Evolutionary conservation across 2,329 filamentous ascomycete genomes (phyloP).

Genomic region (Fusarium tanahbumbuense): DNA sequence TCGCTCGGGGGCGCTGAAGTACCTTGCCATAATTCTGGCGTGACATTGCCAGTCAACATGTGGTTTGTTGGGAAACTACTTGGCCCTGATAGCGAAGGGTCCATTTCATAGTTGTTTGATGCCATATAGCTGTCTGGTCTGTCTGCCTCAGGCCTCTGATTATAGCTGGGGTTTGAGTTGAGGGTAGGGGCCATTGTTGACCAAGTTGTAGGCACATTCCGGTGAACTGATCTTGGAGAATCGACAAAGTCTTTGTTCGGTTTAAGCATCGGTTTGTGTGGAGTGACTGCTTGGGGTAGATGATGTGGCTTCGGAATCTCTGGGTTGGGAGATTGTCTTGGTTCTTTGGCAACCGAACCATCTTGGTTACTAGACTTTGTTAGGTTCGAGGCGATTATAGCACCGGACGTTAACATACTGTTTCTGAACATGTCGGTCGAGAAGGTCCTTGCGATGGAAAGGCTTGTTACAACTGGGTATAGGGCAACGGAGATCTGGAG

Average conservation of each 20-base stretch:
- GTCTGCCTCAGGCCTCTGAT: slow-evolving; percentile 24
- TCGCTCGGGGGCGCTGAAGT: slow-evolving; percentile 59
- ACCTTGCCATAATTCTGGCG: slow-evolving; percentile 50
- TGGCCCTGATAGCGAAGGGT: slow-evolving; percentile 30
- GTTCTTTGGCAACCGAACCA: not conserved
- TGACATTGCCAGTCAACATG: slow-evolving; percentile 38
- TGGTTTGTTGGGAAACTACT: slow-evolving; percentile 32
- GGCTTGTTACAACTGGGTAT: slow-evolving; percentile 66
- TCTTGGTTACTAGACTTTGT: slow-evolving; percentile 42
- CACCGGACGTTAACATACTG: slow-evolving; percentile 48
- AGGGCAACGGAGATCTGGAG: slow-evolving; percentile 63
- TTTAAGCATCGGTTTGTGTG: slow-evolving; percentile 1
- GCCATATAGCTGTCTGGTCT: slow-evolving; percentile 40
- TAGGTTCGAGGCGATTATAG: slow-evolving; percentile 15
- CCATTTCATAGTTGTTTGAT: slow-evolving; percentile 41
- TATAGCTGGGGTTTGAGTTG: slow-evolving; percentile 23
- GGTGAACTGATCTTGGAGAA: slow-evolving; percentile 13
- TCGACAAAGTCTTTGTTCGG: slow-evolving; percentile 8
- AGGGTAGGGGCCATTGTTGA: slow-evolving; percentile 23
- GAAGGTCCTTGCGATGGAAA: slow-evolving; percentile 69
- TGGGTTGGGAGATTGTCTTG: slow-evolving; percentile 17
- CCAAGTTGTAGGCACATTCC: slow-evolving; percentile 41
- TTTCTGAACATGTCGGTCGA: slow-evolving; percentile 65
- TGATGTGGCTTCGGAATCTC: slow-evolving; percentile 34
- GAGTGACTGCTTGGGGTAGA: slow-evolving; percentile 22